Evolutionary conservation across 1,284 basidiomycete species (phyloP), one percentile per base, ranked within the genome.

Genomic region (Ustilago hordei): DNA sequence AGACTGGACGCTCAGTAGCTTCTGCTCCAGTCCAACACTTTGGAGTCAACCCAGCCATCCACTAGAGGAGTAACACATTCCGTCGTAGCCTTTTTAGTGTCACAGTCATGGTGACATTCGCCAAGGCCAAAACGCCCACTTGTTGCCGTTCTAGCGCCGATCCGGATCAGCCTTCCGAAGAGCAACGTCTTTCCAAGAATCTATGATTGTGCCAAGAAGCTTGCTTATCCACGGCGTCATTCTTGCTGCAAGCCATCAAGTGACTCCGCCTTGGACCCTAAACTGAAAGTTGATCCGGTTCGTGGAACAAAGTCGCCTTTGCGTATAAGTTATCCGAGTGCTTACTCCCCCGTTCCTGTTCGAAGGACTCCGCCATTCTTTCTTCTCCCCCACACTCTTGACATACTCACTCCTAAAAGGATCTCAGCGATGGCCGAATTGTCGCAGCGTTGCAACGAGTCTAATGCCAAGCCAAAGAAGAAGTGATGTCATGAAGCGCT

Each of bases 171-270:
- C 8, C 8, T 17, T 50, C 48, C 28, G 13, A 50, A 50, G 48
- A 13, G 11, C 32, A 23, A 19, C 17, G 39, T 15, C 7, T 28
- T 7, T 19, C 43, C 17, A 45, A 45, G 43, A 5, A 11, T 45
- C 43, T 50, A 12, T 34, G 48, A 50, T 32, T 50, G 23, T 54
- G 52, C 52, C 52, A 54, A 54, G 52, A 54, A 36, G 52, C 13
- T 36, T 45, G 52, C 13, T 36, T 45, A 31, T 43, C 38, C 55
- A 56, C 39, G 23, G 5, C 39, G 55, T 56, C 36, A 56, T 54
- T 34, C 35, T 54, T 31, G 23, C 52, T 54, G 34, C 52, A 36
- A 54, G 52, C 35, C 48, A 31, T 32, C 12, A n/a, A 45, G 48
- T 50, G 48, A 50, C 48, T 50, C 23, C 48, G 45, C 45, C 23